Evolutionary conservation across 495 filamentous ascomycete species (phyloP).

Genomic region (Trichoderma orchidacearum): DNA sequence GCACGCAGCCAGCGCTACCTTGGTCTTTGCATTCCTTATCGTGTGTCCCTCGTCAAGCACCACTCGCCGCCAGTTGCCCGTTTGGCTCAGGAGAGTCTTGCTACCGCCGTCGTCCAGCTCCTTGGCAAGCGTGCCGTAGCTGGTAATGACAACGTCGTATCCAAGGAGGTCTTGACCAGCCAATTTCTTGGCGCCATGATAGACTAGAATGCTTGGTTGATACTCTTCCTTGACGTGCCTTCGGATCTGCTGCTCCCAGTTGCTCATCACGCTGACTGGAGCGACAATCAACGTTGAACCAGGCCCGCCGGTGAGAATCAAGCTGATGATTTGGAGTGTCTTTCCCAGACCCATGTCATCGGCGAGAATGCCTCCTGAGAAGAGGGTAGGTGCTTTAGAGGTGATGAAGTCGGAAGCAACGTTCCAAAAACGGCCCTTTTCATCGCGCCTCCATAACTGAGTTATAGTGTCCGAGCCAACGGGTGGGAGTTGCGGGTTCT

Average conservation of each 20-base stretch:
- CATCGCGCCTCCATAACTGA: constrained; percentile 64
- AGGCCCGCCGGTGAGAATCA: constrained; percentile 50
- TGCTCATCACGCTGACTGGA: constrained; percentile 81
- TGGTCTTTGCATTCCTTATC: constrained; percentile 67
- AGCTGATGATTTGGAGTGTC: constrained; percentile 74
- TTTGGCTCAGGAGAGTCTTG: constrained; percentile 45
- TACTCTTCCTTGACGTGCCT: constrained; percentile 52
- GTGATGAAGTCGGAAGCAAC: constrained; percentile 64
- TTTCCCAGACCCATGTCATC: constrained; percentile 96
- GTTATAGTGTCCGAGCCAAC: constrained; percentile 49
- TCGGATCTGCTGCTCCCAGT: constrained; percentile 75
- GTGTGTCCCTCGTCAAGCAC: constrained; percentile 83
- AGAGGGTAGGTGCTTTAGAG: constrained; percentile 39
- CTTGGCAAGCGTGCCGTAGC: constrained; percentile 49
- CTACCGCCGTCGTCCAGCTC: constrained; percentile 14
- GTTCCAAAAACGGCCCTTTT: constrained; percentile 47
- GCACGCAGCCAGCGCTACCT: constrained; percentile 53
- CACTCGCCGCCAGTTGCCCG: constrained; percentile 55
- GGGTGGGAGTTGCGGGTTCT: constrained; percentile 52
- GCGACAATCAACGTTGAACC: constrained; percentile 68
- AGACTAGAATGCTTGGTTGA: constrained; percentile 53
- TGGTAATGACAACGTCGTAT: constrained; percentile 71
- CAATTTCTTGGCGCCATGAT: constrained; percentile 53
- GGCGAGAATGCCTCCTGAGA: constrained; percentile 73
- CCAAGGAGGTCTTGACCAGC: constrained; percentile 38